phyloP scores from a whole-genome alignment of 768 basidiomycete species.

The Lenzites betulinus region DNA sequence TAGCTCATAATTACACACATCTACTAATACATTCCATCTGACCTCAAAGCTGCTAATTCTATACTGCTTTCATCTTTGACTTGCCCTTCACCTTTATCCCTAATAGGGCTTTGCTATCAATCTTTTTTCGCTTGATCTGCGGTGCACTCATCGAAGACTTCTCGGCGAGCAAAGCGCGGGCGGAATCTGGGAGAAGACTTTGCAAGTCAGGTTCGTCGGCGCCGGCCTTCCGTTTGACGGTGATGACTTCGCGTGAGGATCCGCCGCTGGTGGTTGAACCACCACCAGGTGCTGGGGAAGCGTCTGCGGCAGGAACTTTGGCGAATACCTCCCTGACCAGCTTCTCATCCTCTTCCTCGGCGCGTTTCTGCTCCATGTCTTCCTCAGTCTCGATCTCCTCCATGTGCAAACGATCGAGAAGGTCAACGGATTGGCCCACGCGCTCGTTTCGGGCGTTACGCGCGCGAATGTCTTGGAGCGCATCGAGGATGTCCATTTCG shows the following conservation, averaged over 20 bases:
- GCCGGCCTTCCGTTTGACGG: constrained; percentile 87
- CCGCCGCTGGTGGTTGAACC: constrained; percentile 12
- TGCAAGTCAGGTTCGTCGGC: constrained; percentile 73
- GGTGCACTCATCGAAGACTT: constrained; percentile 40
- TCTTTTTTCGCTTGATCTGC: constrained; percentile 62
- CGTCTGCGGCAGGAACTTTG: constrained; percentile 53
- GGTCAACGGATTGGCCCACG: constrained; percentile 71
- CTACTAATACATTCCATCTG: background rate
- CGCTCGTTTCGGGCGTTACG: constrained; percentile 88
- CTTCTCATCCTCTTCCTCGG: constrained; percentile 92
- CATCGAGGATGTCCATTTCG: constrained; percentile 98
- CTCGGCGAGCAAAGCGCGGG: constrained; percentile 59
- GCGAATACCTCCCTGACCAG: constrained; percentile 87
- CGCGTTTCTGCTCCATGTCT: constrained; percentile 63
- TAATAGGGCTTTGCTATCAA: constrained; percentile 58
- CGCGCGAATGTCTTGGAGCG: constrained; percentile 88
- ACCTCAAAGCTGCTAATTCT: background rate
- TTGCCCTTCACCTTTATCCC: constrained; percentile 74
- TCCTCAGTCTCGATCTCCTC: constrained; percentile 81
- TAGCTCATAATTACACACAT: too few relatives aligned
- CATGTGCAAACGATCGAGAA: constrained; percentile 59
- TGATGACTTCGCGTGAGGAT: constrained; percentile 44
- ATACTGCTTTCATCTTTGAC: constrained; percentile 26
- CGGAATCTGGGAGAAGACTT: constrained; percentile 66
- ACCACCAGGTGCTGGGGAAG: constrained; percentile 11